These are phyloP conservation scores for Phialocephala subalpina DNA, from an alignment of 2,329 filamentous ascomycete genomes.

Conservation along the genomic window DNA sequence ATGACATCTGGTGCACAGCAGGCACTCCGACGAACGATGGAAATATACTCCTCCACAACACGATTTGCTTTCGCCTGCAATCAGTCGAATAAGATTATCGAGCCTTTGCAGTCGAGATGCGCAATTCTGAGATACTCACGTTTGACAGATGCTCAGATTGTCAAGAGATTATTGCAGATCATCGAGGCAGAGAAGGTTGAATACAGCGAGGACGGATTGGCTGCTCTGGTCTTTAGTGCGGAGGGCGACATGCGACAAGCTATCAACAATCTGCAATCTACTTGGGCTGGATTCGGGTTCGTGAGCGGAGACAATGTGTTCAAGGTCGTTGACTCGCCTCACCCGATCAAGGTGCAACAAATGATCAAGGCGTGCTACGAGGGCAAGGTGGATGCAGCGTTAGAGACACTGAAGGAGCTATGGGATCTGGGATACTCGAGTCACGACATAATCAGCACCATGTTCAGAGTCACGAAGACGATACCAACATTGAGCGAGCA, in stretches of 20 bases:
- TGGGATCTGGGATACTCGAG: conserved; percentile 98
- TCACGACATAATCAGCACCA: conserved; percentile 98
- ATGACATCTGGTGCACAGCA: conserved; percentile 98
- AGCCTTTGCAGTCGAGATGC: conserved; percentile 96
- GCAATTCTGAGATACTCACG: conserved; percentile 94
- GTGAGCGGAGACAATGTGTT: conserved; percentile 99
- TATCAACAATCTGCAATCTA: conserved; percentile 98
- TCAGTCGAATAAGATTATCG: conserved; percentile 99
- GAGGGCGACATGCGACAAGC: conserved; percentile 99
- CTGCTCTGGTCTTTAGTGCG: conserved; percentile 95
- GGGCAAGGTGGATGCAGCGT: conserved; percentile 84
- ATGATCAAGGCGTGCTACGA: conserved; percentile 99
- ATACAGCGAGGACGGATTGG: conserved; percentile 91
- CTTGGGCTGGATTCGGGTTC: conserved; percentile 91
- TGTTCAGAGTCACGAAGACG: conserved; percentile 98
- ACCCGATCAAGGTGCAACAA: conserved; percentile 97
- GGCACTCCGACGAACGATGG: conserved; percentile 94
- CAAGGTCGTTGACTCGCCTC: conserved; percentile 94
- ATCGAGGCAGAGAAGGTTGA: conserved; percentile 91
- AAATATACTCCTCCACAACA: conserved; percentile 97
- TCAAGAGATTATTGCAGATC: conserved; percentile 90
- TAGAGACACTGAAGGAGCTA: conserved; percentile 87
- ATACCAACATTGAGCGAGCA: conserved; percentile 93
- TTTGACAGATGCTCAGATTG: conserved; percentile 90
- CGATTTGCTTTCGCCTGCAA: conserved; percentile 99